Percentiles rank a stretch among this genome's conserved stretches.
These are phyloP conservation scores for Stagonosporopsis rhizophila DNA, from an alignment of 2,329 filamentous ascomycete genomes.

Conservation along the genomic window DNA sequence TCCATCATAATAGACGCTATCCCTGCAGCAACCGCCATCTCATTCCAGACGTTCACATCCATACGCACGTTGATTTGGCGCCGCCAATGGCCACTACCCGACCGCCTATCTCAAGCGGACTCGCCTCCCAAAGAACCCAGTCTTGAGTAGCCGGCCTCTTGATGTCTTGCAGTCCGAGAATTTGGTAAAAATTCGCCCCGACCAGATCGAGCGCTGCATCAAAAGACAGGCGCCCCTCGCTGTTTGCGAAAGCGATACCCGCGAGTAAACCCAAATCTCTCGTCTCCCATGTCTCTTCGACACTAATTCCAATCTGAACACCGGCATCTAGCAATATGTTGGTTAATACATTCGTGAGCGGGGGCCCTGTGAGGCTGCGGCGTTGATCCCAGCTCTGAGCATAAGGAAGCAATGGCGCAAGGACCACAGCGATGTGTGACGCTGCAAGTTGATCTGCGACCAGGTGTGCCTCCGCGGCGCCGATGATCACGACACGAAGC, in stretches of 20 bases:
- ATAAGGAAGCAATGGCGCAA: conserved; percentile 66
- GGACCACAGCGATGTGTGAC: conserved; percentile 65
- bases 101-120: conserved; percentile 66
- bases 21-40: conserved; percentile 1
- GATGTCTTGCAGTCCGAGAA: conserved; percentile 58
- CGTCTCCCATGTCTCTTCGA: conserved; percentile 68
- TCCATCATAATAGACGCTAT: neutral
- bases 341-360: conserved; percentile 68
- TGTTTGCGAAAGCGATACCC: conserved; percentile 66
- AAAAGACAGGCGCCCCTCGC: conserved; percentile 62
- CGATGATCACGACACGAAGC: conserved; percentile 65
- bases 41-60: conserved; percentile 11
- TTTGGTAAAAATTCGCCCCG: conserved; percentile 63
- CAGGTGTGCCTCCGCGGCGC: conserved; percentile 69
- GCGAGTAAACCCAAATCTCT: conserved; percentile 67
- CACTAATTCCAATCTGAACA: conserved; percentile 64
- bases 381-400: conserved; percentile 66
- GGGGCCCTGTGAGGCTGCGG: conserved; percentile 68
- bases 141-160: conserved; percentile 46
- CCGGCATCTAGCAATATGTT: conserved; percentile 66
- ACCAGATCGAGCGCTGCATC: conserved; percentile 65
- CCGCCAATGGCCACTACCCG: conserved; percentile 51
- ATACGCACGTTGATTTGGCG: conserved; percentile 12
- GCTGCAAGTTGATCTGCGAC: conserved; percentile 65
- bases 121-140: conserved; percentile 70